Evolutionary conservation across 371 early-diverging fungal genomes (phyloP), one percentile per base, ranked within the genome.

Genomic region (Circinella umbellata): DNA sequence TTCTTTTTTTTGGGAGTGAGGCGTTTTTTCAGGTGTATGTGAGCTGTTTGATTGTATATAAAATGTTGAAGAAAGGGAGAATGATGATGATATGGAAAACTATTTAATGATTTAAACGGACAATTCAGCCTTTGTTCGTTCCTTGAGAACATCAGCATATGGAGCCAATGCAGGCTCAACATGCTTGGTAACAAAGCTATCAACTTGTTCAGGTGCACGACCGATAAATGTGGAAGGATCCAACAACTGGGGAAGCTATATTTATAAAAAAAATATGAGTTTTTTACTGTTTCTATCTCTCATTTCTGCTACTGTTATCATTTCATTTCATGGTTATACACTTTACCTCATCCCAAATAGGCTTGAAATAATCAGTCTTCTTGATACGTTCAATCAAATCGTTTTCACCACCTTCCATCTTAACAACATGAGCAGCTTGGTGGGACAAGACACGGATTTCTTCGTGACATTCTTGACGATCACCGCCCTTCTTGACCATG

Each of bases 391-490:
- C 94, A 68, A 98, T 94, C 81, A 98, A 85, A 74, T 98, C 98
- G 77, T 98, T 98, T 70, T 96, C 94, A 46, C 90, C 89, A 64
- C 99, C 99, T 69, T 95, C 90, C 79, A 88, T 87, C 90, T 98
- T 98, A 67, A 98, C 98, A 0, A 89, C 89, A 9, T 86, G 82
- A 27, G 94, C 98, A 57, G 98, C 97, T 88, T 97, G 90, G 66
- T 98, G 98, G 61, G 92, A 92, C 47, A 98, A 84, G 48, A 98
- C 98, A 68, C 99, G 94, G 79, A 98, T 97, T 75, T 96, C 87
- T 83, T 97, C 98, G 80, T 98, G 98, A 78, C 98, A 97, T 67
- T 88, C 92, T 83, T 99, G 98, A 67, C 98, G 90, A 78, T 98
- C 97, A 53, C 96, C 98, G 53, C 97, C 98, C 86, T 93, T 92